Evolutionary conservation across 192 early-diverging fungal genomes (phyloP), one percentile per base, ranked within the genome.

Genomic region (Rhizophagus sp.): DNA sequence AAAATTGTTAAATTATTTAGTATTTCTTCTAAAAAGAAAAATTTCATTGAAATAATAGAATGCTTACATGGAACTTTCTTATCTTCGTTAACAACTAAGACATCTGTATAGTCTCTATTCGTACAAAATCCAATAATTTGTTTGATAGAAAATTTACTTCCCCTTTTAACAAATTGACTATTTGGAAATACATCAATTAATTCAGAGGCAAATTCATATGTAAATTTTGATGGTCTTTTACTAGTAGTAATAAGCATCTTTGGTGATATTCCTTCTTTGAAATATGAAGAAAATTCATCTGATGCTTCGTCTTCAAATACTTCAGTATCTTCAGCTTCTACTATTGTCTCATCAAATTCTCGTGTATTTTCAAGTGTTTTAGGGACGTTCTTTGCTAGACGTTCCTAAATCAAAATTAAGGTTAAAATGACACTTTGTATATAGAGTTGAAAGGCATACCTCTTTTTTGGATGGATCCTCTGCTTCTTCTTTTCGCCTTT

Each of bases 241-340:
- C 88, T 92, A 22, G 98, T 97, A 15, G 98, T 99, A 9, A 99
- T 89, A 22, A 98, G 85, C 50, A 99, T 91, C 87, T 99, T 99
- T 68, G 98, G 96, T 62, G 90, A 82, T 63, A 92, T 79, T 30
- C 97, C 97, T 63, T 89, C 89, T 67, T 74, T 81, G 84, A 98
- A 99, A 85, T 97, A 98, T 80, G 89, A 79, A 2, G 96, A 90
- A 89, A 96, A 90, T 82, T 95, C 96, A 79, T 94, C 96, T 44
- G 92, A 85, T 27, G 94, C 95, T 80, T 94, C 92, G 62, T 95
- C 95, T n/a, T 92, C 88, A 41, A 90, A 90, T 36, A 97, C 92
- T 64, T 97, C 96, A 73, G 89, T 92, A 49, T 94, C 92, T 25
- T 93, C 92, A 22, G 85, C 84, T 3, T 84, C 86, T 10, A 98